These are phyloP conservation scores for Globisporangium cederbergense DNA, from an alignment of 352 stramenopile genomes.

Conservation along the genomic window DNA sequence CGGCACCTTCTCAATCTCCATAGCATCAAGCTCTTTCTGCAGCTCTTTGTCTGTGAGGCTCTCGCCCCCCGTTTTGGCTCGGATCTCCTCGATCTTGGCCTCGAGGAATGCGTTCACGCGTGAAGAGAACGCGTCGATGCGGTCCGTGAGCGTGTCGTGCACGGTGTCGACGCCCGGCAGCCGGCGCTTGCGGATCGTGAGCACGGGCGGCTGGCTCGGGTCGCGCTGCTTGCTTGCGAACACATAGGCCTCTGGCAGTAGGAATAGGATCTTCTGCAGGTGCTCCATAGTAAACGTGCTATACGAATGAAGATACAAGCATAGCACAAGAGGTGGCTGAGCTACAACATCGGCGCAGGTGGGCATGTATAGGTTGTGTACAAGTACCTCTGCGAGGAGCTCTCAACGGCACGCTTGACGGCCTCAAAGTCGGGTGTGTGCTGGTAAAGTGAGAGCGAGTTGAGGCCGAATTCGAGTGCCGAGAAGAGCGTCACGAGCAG, in stretches of 20 bases:
- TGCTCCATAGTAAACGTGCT: constrained; percentile 48
- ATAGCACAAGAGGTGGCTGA: background rate
- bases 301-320: background rate
- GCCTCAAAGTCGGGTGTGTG: constrained; percentile 57
- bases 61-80: background rate
- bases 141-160: constrained; percentile 39
- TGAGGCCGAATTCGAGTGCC: constrained; percentile 69
- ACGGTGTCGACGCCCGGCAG: constrained; percentile 21
- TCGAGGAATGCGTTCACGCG: constrained; percentile 34
- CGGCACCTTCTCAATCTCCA: constrained; percentile 33
- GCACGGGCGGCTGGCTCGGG: constrained; percentile 31
- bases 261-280: constrained; percentile 52
- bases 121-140: constrained; percentile 41
- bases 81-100: constrained; percentile 20
- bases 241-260: constrained; percentile 47
- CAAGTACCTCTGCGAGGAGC: constrained; percentile 50
- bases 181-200: constrained; percentile 53
- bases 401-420: constrained; percentile 65
- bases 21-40: constrained; percentile 27
- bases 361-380: background rate
- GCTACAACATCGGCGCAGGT: background rate
- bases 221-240: constrained; percentile 46
- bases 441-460: constrained; percentile 67
- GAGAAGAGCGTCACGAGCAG: constrained; percentile 56
- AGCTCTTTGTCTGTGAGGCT: constrained; percentile 31